These are phyloP conservation scores for Thalassiosira allenii DNA, from an alignment of 352 stramenopile species.

Conservation along the genomic window DNA sequence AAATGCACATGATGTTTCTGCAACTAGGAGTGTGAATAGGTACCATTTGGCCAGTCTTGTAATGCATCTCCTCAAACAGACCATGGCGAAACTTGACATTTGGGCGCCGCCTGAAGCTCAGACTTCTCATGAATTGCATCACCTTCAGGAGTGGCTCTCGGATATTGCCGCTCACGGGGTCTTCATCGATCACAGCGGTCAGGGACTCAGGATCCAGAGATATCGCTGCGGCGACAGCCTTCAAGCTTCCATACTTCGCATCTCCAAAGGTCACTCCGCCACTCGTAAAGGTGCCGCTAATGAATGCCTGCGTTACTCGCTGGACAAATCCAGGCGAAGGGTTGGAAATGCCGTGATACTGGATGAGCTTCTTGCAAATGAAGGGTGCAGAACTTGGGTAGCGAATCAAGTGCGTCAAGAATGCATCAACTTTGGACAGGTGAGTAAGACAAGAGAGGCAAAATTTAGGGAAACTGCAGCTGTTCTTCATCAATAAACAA, in stretches of 20 bases:
- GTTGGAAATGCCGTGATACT: conserved; percentile 77
- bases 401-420: conserved; percentile 74
- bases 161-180: conserved; percentile 67
- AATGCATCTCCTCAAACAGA: conserved; percentile 45
- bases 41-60: conserved; percentile 74
- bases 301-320: conserved; percentile 72
- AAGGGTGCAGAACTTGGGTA: conserved; percentile 73
- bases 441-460: neutral
- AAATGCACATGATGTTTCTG: neutral
- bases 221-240: conserved; percentile 74
- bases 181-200: conserved; percentile 63
- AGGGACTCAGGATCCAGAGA: conserved; percentile 73
- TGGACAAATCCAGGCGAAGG: conserved; percentile 71
- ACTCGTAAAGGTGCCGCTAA: conserved; percentile 51
- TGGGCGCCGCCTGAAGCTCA: conserved; percentile 43
- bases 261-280: conserved; percentile 59
- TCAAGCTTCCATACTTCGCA: conserved; percentile 72
- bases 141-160: conserved; percentile 77
- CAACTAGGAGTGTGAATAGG: neutral
- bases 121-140: conserved; percentile 60
- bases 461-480: no score
- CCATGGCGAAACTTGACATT: conserved; percentile 43
- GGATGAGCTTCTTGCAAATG: conserved; percentile 70
- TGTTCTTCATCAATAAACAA: no score
- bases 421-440: conserved; percentile 68